Percentiles rank a stretch among this genome's conserved stretches.
Conservation (phyloP, 805 yeast genomes). For the Komagataella ulmi region DNA sequence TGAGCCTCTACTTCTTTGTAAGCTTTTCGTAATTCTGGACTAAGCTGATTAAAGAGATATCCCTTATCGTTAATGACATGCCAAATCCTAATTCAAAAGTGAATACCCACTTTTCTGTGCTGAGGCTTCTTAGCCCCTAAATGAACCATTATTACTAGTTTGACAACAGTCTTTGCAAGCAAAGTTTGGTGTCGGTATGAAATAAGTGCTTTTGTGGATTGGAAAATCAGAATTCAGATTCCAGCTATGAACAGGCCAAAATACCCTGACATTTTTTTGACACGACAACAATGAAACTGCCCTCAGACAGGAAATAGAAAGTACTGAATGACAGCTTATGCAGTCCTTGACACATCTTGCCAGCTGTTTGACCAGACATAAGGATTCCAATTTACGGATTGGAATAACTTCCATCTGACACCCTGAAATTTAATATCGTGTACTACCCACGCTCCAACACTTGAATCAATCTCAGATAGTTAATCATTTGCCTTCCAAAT, state of each 20-base stretch:
- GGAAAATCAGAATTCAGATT: neutral
- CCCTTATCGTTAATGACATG: neutral
- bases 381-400: too few species aligned
- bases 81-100: neutral
- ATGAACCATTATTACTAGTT: slow-evolving; percentile 46
- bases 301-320: neutral
- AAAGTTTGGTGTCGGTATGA: neutral
- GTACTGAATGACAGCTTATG: neutral
- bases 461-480: neutral
- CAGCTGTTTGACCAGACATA: neutral
- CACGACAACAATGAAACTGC: neutral
- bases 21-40: slow-evolving; percentile 19
- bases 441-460: neutral
- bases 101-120: slow-evolving; percentile 43
- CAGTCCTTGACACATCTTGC: neutral
- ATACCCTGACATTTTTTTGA: neutral
- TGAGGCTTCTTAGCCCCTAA: slow-evolving; percentile 79
- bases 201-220: neutral
- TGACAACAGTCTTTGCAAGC: neutral
- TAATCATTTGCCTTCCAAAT: neutral
- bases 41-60: slow-evolving; percentile 11
- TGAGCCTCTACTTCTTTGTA: slow-evolving; percentile 42
- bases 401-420: neutral
- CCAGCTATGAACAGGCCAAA: neutral
- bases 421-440: neutral